Evolutionary conservation across 305 asterid genomes (phyloP), one percentile per base, ranked within the genome.

Genomic region (Fraxinus ornus): DNA sequence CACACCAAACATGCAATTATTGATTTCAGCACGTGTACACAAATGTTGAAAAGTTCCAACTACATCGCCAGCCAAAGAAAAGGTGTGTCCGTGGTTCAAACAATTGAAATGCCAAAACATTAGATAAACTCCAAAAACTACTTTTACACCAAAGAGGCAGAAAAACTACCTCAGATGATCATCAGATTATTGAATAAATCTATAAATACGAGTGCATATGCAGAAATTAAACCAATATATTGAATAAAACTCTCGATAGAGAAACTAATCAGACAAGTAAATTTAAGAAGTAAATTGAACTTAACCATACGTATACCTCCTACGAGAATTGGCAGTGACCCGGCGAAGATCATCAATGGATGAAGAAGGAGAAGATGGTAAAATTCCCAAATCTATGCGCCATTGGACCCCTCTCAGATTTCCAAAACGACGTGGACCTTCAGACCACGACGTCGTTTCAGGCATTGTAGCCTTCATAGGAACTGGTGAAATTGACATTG

Each of bases 361-460:
- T 9, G 94, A 84, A 57, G 93, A 86, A 60, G 91, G 81, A 35
- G 94, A 86, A 86, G 93, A 83, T 15, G 97, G 97, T 81, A 95
- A 86, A 87, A 95, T 91, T 75, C 97, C 99, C 93, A 94, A 91
- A 91, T 92, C 92, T 55, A 94, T 84, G 76, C 98, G 97, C 98
- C 98, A 95, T 89, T 83, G 92, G 24, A 94, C 93, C 78, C 98
- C 92, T 91, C 98, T 91, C 8, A 95, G 92, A 85, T 88, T 88
- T 57, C 86, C 86, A 83, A 90, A 91, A 68, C 88, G 89, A 82
- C 90, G 87, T 36, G 85, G 83, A 66, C 17, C 81, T 66, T 80
- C 85, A 30, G 86, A 76, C 64, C 76, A 81, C 71, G 92, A 86
- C 32, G 84, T 75, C 80, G 89, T 80, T 86, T 87, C 94, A 77